Conservation (phyloP, 441 rosid genomes). For the Rhodomyrtus psidioides region DNA sequence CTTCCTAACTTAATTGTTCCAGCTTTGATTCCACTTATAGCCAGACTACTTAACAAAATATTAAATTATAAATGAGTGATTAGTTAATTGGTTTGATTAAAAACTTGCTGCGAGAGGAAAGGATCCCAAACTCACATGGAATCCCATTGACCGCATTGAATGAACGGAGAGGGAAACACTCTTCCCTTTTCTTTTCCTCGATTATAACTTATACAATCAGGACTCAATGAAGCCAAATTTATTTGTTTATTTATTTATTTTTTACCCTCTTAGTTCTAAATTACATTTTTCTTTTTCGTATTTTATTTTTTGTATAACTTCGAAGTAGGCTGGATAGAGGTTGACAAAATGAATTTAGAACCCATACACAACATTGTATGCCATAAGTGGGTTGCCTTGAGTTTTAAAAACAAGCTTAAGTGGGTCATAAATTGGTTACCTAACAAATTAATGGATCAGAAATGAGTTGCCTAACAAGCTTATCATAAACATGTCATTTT, state of each 20-base stretch:
- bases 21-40: background rate
- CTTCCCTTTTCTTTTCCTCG: background rate
- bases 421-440: no score
- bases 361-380: no score
- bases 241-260: background rate
- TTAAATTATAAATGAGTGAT: background rate
- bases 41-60: background rate
- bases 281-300: no score
- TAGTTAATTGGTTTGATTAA: background rate
- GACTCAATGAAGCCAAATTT: background rate
- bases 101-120: background rate
- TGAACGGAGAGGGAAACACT: background rate
- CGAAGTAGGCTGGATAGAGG: no score
- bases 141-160: background rate
- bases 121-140: background rate
- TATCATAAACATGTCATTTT: no score
- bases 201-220: background rate
- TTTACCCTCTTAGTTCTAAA: background rate
- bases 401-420: no score
- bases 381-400: no score
- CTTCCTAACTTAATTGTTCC: background rate
- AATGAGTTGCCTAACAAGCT: no score
- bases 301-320: no score
- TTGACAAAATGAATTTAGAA: no score
- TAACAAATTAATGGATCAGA: no score